Evolutionary conservation across 495 filamentous ascomycete species (phyloP).

Genomic region (Hypomontagnella submonticulosa): DNA sequence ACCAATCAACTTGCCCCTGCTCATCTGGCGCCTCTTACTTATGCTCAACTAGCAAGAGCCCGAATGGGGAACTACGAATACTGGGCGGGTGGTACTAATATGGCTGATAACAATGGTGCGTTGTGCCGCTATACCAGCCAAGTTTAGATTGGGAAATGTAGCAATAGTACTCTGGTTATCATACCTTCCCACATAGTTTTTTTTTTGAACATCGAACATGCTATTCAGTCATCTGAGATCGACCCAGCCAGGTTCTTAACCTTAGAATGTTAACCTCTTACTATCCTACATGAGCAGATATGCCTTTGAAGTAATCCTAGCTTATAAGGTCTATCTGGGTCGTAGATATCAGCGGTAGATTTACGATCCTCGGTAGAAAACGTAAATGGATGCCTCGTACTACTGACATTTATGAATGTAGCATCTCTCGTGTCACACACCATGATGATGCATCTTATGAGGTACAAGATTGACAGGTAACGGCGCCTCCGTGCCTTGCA

Average conservation of each 20-base stretch:
- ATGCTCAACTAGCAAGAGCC: background rate
- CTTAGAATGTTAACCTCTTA: constrained; percentile 13
- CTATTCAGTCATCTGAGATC: too few species aligned
- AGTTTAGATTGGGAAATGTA: background rate
- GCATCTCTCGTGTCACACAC: constrained; percentile 7
- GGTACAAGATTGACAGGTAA: background rate
- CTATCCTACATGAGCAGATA: too few species aligned
- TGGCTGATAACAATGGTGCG: background rate
- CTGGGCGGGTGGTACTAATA: constrained; percentile 6
- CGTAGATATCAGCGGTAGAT: too few species aligned
- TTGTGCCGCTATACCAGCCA: constrained; percentile 11
- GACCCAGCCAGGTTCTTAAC: too few species aligned
- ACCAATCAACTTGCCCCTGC: constrained; percentile 16
- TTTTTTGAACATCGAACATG: too few species aligned
- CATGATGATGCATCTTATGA: background rate
- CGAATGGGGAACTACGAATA: background rate
- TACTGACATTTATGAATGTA: background rate
- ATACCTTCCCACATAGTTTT: too few species aligned
- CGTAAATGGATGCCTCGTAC: too few species aligned
- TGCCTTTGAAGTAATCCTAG: too few species aligned
- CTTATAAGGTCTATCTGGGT: too few species aligned
- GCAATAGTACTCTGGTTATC: too few species aligned
- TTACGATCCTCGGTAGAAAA: too few species aligned
- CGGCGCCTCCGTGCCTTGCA: too few species aligned
- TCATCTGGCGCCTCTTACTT: constrained; percentile 1